These are phyloP conservation scores for Aulographum hederae DNA, from an alignment of 2,329 filamentous ascomycete species.

Conservation along the genomic window DNA sequence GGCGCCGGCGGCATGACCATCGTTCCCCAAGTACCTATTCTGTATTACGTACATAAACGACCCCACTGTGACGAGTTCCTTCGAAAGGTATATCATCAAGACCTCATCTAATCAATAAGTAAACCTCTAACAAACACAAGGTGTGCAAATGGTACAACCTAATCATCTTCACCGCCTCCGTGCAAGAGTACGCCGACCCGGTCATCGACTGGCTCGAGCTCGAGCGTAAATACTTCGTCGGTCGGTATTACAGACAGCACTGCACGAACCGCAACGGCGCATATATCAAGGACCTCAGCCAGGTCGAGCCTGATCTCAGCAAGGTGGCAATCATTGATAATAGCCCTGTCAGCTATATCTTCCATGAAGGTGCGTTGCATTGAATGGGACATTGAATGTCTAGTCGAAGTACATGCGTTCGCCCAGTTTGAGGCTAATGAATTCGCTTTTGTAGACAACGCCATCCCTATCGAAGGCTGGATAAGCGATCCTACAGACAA, in stretches of 20 bases:
- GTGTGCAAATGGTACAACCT: slow-evolving; percentile 97
- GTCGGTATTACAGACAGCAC: slow-evolving; percentile 87
- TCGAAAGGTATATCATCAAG: slow-evolving; percentile 41
- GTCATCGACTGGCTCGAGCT: slow-evolving; percentile 98
- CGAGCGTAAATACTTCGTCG: slow-evolving; percentile 90
- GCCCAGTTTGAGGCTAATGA: neutral
- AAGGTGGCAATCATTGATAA: slow-evolving; percentile 99
- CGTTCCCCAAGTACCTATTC: slow-evolving; percentile 81
- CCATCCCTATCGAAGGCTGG: slow-evolving; percentile 97
- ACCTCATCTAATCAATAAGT: slow-evolving; percentile 2
- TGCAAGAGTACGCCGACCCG: slow-evolving; percentile 95
- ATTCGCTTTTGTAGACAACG: slow-evolving; percentile 62
- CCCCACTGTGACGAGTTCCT: slow-evolving; percentile 95
- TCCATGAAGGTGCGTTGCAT: slow-evolving; percentile 66
- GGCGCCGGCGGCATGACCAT: slow-evolving; percentile 48
- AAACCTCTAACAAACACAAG: slow-evolving; percentile 19
- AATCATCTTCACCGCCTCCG: slow-evolving; percentile 88
- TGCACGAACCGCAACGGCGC: slow-evolving; percentile 90
- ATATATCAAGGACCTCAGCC: slow-evolving; percentile 94
- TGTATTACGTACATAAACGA: slow-evolving; percentile 98
- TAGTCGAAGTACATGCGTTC: neutral
- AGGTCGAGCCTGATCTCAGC: slow-evolving; percentile 89
- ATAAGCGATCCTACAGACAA: slow-evolving; percentile 97
- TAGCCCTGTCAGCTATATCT: slow-evolving; percentile 93
- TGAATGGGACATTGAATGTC: too few species aligned